Base-by-base conservation (phyloP, 2,329 filamentous ascomycete species). In the Fusarium duplospermum region DNA sequence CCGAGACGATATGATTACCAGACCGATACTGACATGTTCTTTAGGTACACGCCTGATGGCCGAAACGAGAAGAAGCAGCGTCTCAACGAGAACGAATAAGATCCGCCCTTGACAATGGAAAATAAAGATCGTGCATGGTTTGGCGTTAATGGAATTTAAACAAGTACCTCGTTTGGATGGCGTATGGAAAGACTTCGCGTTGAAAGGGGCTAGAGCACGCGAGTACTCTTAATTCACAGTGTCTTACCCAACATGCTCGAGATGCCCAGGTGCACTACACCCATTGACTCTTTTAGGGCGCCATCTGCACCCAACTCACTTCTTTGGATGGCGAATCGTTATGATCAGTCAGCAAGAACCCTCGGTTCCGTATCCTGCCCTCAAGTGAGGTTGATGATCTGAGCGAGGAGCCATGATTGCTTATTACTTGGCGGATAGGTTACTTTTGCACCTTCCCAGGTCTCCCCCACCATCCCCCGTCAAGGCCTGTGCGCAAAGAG, bases 21-120 rank as follows among this genome's bases (percentile, higher is more conserved):
- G 20, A 4, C 27, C 3, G 6, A 33, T 64, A 31, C 71, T 79
- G 71, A 80, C 58, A 20, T 10, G 6, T 4, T 38, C 13, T 58
- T 45, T 69, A 90, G 89, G 82, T 91, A 91, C 80, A 91, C 89
- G 4, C 89, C 89, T 58, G 89, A 91, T 71, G 89, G 89, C 67
- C 88, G 89, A 80, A 89, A 89, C 83, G 87, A 89, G 81, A 90
- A 90, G 86, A 91, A 91, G 84, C 82, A 83, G 69, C 72, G 79
- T 62, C 76, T 84, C 64, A 83, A 82, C 77, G 81, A 83, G 72
- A 74, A 79, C 63, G 79, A 80, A 64, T 82, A 79, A 61, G 68
- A 36, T 56, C 20, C 42, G 35, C 57, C 47, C 57, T 57, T 50
- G 42, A 31, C 66, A 62, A 47, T 35, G 66, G 58, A 70, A 65